A percentile compares a stretch with the other conserved stretches of the same genome.
These are phyloP conservation scores for Bipolaris sorokiniana DNA, from an alignment of 2,329 filamentous ascomycete genomes.

Conservation along the genomic window DNA sequence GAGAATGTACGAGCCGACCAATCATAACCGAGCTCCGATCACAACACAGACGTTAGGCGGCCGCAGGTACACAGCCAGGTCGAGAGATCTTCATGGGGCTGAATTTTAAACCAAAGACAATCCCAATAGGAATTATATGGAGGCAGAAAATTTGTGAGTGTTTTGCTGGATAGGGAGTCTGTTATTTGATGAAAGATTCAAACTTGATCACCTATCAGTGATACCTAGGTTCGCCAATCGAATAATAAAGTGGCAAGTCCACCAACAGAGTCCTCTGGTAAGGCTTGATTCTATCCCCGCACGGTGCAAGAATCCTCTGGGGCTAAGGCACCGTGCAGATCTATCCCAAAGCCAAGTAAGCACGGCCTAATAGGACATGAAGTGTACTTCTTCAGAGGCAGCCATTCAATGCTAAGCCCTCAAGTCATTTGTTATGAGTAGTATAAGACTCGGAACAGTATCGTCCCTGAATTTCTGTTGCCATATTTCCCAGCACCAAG, in stretches of 20 bases:
- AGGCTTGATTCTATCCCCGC: not conserved
- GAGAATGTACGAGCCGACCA: slow-evolving; percentile 11
- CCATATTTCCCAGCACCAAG: not conserved
- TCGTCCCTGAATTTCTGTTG: not conserved
- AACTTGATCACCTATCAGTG: not conserved
- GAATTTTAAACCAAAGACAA: not conserved
- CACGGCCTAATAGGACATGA: not conserved
- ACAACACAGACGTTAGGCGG: not conserved
- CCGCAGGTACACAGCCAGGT: not conserved
- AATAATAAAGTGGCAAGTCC: not conserved
- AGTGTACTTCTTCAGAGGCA: not conserved
- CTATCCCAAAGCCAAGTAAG: not conserved
- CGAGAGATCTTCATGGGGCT: not conserved
- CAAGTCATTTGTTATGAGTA: not conserved
- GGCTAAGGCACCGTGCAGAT: not conserved
- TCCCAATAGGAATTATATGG: not conserved
- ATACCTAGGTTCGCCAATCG: not conserved
- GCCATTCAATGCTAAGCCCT: not conserved
- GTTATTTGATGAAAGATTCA: not conserved
- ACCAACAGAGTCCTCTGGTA: not conserved
- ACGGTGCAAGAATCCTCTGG: not conserved
- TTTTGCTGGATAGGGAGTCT: not conserved
- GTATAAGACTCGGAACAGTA: slow-evolving; percentile 1
- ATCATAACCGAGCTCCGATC: slow-evolving; percentile 2
- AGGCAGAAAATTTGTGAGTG: not conserved